Evolutionary conservation across 176 grass and related monocot species (phyloP), one percentile per base, ranked within the genome.

Genomic region (Triticum dicoccoides): DNA sequence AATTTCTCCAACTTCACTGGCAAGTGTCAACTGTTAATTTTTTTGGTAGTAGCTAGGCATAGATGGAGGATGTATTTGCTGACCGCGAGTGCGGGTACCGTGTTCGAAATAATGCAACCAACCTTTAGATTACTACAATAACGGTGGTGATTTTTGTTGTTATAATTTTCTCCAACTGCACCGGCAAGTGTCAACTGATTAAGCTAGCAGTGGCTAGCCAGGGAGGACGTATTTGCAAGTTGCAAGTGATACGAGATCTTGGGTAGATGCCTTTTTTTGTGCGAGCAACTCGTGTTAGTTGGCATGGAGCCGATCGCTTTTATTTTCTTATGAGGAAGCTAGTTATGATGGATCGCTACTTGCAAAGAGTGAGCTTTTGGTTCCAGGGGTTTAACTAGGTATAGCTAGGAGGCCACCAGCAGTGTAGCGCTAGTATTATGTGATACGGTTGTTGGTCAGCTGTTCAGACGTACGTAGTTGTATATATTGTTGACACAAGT

Each of bases 281-380:
- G 6, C 27, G 10, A 9, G 65, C 54, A 30, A 6, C 44, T 41
- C 23, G 18, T 85, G 77, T 77, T 85, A 38, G 83, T 86, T 85
- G 83, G 83, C 68, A 77, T 76, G 61, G 47, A 81, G 37, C 37
- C 8, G 25, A 44, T 44, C 35, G 59, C 51, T 70, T 37, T n/a
- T 11, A 18, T 21, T 5, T n/a, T 71, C 38, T 23, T 41, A 41
- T 39, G 35, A 37, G 35, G 37, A 72, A 24, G 68, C 35, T 4
- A 5, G 66, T 3, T 67, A 32, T 44, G 38, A 42, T 14, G 3
- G 2, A 24, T 74, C 27, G 2, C 4, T 44, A 47, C 41, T 39
- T 39, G 41, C 44, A 27, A 75, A 4, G 35, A 54, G 32, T 14
- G 73, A 52, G 24, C 24, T 24, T 24, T 24, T 24, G 24, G 24